Evolutionary conservation across 805 yeast species (phyloP), one percentile per base, ranked within the genome.

Genomic region (Yarrowia sp.): DNA sequence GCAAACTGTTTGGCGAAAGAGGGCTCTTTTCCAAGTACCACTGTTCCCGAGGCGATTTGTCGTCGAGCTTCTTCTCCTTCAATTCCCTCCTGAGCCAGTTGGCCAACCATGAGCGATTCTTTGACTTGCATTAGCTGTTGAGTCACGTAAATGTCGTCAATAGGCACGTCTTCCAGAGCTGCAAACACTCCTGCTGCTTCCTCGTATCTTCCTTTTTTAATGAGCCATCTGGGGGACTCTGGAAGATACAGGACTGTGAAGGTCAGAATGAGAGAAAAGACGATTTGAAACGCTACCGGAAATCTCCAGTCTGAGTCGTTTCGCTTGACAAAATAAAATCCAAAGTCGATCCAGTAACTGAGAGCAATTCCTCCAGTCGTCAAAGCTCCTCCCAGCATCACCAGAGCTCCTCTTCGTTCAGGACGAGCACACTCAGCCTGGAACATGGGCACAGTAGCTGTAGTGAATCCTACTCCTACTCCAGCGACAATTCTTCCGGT

Each of bases 391-490:
- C 87, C 89, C 70, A 87, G 77, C 69, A 83, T 82, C 64, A 88
- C 90, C 69, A 87, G 76, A 66, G 82, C 77, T 69, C 93, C 93
- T 78, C 93, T 82, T 69, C 80, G 81, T 68, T 82, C 84, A 9
- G 90, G 82, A 66, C 82, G 83, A 49, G 91, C 82, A 77, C 86
- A 82, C 75, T 89, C 96, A 1, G 93, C 82, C 73, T 87, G 92
- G 85, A 90, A 89, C 66, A 88, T 88, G 16, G 96, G 96, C 67
- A 88, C 87, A 35, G 92, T 87, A 22, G 92, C 86, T 17, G 93
- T 87, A 73, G 85, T 84, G 74, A 46, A 46, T 1, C 52, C 52
- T 2, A 46, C 52, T 2, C 52, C 52, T 1, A 46, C 8, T 4
- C 52, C 52, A 30, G 52, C 52, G 17, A 46, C 14, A 2, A 46